Evolutionary conservation across 2,329 filamentous ascomycete species (phyloP).

Genomic region (Ophiognomonia clavigignenti-juglandacearum): DNA sequence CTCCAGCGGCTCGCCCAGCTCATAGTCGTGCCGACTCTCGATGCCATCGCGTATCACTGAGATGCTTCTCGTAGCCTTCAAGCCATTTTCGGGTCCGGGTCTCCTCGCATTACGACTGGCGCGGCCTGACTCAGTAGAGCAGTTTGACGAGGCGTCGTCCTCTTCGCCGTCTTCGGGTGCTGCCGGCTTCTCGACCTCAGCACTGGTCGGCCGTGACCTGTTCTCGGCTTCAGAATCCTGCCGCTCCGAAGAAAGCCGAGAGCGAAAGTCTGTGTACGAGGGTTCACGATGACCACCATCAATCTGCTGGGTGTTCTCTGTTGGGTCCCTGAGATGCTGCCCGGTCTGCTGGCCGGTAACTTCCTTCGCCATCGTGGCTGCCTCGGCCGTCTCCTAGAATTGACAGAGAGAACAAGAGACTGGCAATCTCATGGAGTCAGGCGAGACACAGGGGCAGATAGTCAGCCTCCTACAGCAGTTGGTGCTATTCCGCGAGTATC

Average conservation of each 20-base stretch:
- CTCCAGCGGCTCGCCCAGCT: conserved; percentile 24
- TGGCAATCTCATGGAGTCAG: no score
- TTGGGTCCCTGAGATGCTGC: neutral
- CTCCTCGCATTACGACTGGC: neutral
- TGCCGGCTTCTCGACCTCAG: conserved; percentile 2
- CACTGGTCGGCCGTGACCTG: neutral
- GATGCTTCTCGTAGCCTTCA: conserved; percentile 27
- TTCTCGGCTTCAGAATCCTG: neutral
- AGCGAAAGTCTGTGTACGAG: neutral
- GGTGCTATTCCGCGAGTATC: no score
- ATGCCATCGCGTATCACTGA: conserved; percentile 37
- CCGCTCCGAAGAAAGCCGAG: neutral
- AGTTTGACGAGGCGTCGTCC: neutral
- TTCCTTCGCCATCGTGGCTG: no score
- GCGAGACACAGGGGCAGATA: no score
- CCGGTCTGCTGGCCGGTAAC: no score
- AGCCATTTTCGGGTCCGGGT: neutral
- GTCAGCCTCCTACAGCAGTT: no score
- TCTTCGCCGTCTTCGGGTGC: neutral
- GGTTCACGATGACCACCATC: neutral
- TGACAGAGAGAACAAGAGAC: no score
- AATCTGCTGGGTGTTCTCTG: neutral
- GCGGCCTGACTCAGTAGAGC: neutral
- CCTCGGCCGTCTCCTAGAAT: no score
- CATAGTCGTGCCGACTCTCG: conserved; percentile 29